phyloP scores from a whole-genome alignment of 352 stramenopile genomes.

The Stramenopiles sp. region DNA sequence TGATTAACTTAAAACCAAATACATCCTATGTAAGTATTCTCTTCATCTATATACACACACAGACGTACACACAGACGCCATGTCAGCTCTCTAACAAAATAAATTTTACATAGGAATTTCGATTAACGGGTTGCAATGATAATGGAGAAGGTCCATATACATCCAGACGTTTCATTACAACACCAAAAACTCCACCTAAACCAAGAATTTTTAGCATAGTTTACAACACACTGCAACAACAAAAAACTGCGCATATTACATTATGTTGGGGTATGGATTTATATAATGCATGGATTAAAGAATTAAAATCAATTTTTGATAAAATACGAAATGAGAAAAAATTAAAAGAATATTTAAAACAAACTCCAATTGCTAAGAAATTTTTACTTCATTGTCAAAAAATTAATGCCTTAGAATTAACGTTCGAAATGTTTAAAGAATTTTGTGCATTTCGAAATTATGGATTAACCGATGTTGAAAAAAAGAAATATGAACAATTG shows the following conservation, averaged over 20 bases:
- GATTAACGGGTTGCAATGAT: neutral
- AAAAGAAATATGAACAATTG: neutral
- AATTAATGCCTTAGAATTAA: neutral
- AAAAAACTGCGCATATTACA: neutral
- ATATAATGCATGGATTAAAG: neutral
- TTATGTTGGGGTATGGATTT: neutral
- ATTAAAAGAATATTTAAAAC: neutral
- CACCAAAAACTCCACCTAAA: neutral
- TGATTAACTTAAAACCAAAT: neutral
- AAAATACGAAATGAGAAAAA: neutral
- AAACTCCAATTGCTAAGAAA: neutral
- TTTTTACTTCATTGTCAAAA: neutral
- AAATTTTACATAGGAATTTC: neutral
- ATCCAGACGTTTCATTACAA: neutral
- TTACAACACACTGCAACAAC: neutral
- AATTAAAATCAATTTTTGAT: neutral
- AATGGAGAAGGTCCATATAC: neutral
- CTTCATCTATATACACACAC: no score
- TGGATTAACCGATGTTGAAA: neutral
- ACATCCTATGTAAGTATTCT: no score
- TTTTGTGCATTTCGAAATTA: neutral
- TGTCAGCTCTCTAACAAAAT: no score
- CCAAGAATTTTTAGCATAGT: neutral
- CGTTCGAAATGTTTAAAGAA: neutral
- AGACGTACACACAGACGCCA: no score